Conservation (phyloP, 345 rosid species). For the Nephelium lappaceum region DNA sequence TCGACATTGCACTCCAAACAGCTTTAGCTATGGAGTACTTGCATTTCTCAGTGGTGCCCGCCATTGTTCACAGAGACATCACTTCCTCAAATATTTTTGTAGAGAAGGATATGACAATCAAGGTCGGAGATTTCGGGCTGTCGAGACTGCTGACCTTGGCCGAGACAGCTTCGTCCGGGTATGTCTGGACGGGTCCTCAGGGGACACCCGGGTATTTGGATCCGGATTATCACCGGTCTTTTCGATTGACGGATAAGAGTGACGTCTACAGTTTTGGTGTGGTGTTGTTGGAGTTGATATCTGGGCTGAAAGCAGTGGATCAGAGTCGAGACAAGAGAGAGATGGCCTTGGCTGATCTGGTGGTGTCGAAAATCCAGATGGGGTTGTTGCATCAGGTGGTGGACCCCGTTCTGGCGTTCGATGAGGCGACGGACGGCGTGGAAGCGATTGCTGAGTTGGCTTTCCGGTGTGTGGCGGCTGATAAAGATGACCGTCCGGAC, state of each 20-base stretch:
- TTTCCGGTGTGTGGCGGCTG: constrained; percentile 85
- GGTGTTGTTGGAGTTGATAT: constrained; percentile 73
- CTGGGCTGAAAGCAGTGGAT: constrained; percentile 89
- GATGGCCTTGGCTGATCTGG: constrained; percentile 80
- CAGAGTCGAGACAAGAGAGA: constrained; percentile 77
- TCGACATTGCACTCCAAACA: constrained; percentile 80
- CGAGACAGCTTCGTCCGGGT: constrained; percentile 55
- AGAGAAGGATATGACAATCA: constrained; percentile 83
- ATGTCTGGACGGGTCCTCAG: constrained; percentile 92
- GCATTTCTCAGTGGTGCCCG: constrained; percentile 65
- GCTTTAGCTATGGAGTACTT: constrained; percentile 78
- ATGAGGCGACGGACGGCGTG: constrained; percentile 49
- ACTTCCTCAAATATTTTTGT: constrained; percentile 85
- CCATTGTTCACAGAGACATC: constrained; percentile 82
- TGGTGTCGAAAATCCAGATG: constrained; percentile 80
- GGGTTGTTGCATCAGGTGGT: constrained; percentile 69
- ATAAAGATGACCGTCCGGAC: constrained; percentile 91
- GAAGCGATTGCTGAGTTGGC: constrained; percentile 88
- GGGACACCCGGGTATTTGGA: constrained; percentile 93
- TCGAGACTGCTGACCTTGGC: constrained; percentile 67
- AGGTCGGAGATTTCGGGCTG: constrained; percentile 86
- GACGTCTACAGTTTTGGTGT: constrained; percentile 92
- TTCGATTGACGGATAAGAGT: constrained; percentile 87
- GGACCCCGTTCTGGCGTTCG: constrained; percentile 54
- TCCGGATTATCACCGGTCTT: constrained; percentile 92